A percentile compares a stretch with the other conserved stretches of the same genome.
Evolutionary conservation across 176 grass and related monocot species (phyloP).

Genomic region (Oryza officinalis): DNA sequence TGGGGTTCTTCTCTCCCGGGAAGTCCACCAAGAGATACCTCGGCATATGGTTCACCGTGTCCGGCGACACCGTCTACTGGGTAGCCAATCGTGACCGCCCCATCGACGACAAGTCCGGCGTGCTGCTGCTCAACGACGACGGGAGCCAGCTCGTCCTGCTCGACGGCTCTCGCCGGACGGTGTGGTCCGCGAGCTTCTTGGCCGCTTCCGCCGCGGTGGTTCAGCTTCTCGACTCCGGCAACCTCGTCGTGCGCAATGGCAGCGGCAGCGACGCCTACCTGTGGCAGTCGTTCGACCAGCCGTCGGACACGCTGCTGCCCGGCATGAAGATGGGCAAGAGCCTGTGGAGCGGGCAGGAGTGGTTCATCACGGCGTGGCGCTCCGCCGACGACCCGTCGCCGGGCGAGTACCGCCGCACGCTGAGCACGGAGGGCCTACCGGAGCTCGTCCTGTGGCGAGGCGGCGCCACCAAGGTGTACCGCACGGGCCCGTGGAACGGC

Average conservation of each 20-base stretch:
- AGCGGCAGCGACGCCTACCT: background rate
- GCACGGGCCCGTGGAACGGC: slow-evolving; percentile 38
- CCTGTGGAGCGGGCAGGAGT: slow-evolving; percentile 21
- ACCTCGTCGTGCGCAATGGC: slow-evolving; percentile 3
- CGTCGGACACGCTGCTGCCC: slow-evolving; percentile 22
- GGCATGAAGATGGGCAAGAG: slow-evolving; percentile 37
- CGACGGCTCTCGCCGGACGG: background rate
- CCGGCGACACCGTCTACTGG: slow-evolving; percentile 1
- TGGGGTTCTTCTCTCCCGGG: slow-evolving; percentile 35
- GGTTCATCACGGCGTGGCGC: slow-evolving; percentile 36
- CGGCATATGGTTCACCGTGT: slow-evolving; percentile 35
- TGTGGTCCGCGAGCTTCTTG: background rate
- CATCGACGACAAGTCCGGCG: background rate
- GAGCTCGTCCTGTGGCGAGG: background rate
- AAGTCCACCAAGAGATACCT: slow-evolving; percentile 24
- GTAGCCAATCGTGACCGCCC: slow-evolving; percentile 18
- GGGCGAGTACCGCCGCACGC: slow-evolving; percentile 27
- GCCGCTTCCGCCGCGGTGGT: background rate
- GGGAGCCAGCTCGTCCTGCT: background rate
- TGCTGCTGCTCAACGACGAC: background rate
- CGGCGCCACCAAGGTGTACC: background rate
- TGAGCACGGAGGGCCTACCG: slow-evolving; percentile 28
- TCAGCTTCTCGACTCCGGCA: background rate
- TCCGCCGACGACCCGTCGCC: slow-evolving; percentile 36
- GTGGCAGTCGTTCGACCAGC: slow-evolving; percentile 27